Conservation (phyloP, 257 asterid species). For the Solanum arcanum region DNA sequence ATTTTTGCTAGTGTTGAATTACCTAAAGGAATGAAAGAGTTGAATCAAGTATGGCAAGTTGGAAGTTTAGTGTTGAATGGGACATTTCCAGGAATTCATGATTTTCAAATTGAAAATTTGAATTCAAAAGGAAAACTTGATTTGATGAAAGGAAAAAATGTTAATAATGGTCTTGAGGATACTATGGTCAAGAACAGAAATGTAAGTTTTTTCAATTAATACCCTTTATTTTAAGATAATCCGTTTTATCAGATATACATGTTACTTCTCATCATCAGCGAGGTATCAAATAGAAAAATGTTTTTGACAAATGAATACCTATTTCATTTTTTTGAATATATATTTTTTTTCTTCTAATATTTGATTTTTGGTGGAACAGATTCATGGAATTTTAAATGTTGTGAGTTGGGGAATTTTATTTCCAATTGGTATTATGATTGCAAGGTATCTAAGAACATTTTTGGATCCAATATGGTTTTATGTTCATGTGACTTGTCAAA, state of each 20-base stretch:
- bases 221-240: neutral
- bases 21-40: constrained; percentile 25
- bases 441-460: constrained; percentile 51
- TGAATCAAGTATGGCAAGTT: constrained; percentile 73
- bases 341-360: neutral
- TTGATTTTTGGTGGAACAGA: constrained; percentile 22
- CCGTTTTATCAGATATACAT: neutral
- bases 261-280: neutral
- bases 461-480: constrained; percentile 88
- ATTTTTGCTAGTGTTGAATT: constrained; percentile 49
- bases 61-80: constrained; percentile 31
- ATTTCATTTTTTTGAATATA: neutral
- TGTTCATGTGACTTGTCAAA: constrained; percentile 59
- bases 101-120: constrained; percentile 27
- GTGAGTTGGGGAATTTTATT: constrained; percentile 90
- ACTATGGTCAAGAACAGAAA: constrained; percentile 44
- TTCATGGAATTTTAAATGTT: constrained; percentile 75
- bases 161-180: constrained; percentile 9
- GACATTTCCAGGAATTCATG: constrained; percentile 38
- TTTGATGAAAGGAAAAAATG: constrained; percentile 44
- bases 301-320: neutral
- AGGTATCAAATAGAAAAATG: neutral
- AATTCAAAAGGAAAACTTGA: constrained; percentile 25
- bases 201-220: constrained; percentile 25
- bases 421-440: constrained; percentile 55